Evolutionary conservation across 139 green algal genomes (phyloP), one percentile per base, ranked within the genome.

Genomic region (Yamagishiella unicocca): DNA sequence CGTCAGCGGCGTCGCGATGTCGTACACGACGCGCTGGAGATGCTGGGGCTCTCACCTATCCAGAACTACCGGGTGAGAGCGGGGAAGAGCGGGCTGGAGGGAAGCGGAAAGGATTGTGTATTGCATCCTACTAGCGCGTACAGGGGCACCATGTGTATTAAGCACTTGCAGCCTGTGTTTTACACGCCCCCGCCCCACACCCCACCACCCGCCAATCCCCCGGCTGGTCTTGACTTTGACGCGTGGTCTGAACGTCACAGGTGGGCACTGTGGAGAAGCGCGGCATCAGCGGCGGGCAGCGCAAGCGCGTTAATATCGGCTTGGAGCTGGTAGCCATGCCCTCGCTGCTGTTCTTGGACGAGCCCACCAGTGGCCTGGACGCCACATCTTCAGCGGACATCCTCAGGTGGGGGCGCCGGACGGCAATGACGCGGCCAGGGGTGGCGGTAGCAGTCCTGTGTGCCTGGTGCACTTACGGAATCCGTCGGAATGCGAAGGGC

Each of bases 221-320:
- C n/a, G n/a, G n/a, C n/a, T n/a, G n/a, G n/a, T n/a, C n/a, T n/a
- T n/a, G n/a, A n/a, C n/a, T n/a, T n/a, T n/a, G n/a, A n/a, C n/a
- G n/a, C n/a, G n/a, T n/a, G n/a, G n/a, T n/a, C n/a, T n/a, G n/a
- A n/a, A n/a, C n/a, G n/a, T 62, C 10, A 21, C 64, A 82, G 74
- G 89, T 92, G 27, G 89, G 89, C 75, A 90, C 43, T 0, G 89
- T 92, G 75, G 89, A 92, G 86, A 77, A 72, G 45, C 82, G 89
- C 31, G 85, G 86, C 66, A 92, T 92, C 89, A 90, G 86, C 55
- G 96, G 96, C 19, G 96, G 96, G 0, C 94, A 98, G 93, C 91
- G 95, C 76, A 98, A 98, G 90, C 91, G 96, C 22, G 91, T 96
- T 24, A 96, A 95, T 88, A 97, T 98, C 42, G 96, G 82, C 0